Evolutionary conservation across 345 rosid species (phyloP), one percentile per base, ranked within the genome.

Genomic region (Ricinus communis): DNA sequence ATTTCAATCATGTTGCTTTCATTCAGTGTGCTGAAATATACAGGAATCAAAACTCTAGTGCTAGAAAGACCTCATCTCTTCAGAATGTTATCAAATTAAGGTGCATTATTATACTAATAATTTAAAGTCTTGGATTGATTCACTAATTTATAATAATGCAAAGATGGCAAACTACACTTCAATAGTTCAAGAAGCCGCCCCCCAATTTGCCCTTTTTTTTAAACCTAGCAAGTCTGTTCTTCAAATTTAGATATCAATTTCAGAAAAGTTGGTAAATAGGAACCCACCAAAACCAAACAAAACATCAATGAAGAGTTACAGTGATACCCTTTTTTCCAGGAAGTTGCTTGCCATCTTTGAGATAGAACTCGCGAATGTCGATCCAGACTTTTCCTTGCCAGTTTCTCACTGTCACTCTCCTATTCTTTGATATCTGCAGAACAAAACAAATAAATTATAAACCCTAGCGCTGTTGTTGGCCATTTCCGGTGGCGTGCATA

Each of bases 361-460:
- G 40, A 73, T 87, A 95, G 69, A 95, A 92, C 84, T 95, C 99
- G 62, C 97, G 97, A 74, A 95, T 89, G 68, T 95, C 97, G 43
- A 95, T 83, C 86, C 91, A 86, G 27, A 89, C 80, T 65, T 67
- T 85, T 12, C 97, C 97, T 38, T 89, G 83, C 96, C 93, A 95
- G 66, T 82, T 85, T 87, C 97, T 79, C 72, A 95, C 97, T 13
- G 91, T 68, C 33, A 95, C 93, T 78, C 91, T 90, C 83, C 97
- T 79, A 55, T 85, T 95, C 87, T 85, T 92, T 27, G 97, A 89
- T 65, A 94, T 80, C 97, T 93, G 76, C 75, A 58, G 49, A 56
- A 14, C 31, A 49, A 74, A 64, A 66, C 71, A 46, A 67, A 2
- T 24, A 18, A 46, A 38, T 27, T 1, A 6, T 40, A 73, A 77